These are phyloP conservation scores for Lolium rigidum DNA, from an alignment of 176 grass and related monocot species.

Conservation along the genomic window DNA sequence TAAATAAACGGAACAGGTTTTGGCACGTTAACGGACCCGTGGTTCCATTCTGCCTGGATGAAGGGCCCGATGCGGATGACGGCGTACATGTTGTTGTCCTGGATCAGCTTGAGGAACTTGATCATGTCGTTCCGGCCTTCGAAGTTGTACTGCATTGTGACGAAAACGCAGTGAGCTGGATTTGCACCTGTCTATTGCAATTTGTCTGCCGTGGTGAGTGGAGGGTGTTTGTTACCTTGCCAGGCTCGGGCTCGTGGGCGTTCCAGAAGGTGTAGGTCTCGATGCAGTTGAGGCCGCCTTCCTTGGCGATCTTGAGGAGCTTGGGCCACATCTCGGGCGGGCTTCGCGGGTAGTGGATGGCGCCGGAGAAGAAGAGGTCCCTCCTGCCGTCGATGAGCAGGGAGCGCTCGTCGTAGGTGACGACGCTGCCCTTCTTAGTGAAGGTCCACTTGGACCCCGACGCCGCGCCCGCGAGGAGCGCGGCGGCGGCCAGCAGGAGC, in stretches of 20 bases:
- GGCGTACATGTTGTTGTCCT: conserved; percentile 60
- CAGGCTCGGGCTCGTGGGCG: conserved; percentile 69
- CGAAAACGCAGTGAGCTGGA: conserved; percentile 1
- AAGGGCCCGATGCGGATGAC: conserved; percentile 76
- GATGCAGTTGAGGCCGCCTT: conserved; percentile 86
- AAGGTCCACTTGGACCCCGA: conserved; percentile 25
- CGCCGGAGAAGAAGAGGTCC: conserved; percentile 88
- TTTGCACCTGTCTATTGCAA: neutral
- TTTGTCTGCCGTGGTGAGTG: too few relatives aligned
- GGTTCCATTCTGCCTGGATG: conserved; percentile 91
- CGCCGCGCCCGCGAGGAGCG: conserved; percentile 18
- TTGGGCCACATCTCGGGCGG: conserved; percentile 77
- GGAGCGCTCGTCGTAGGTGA: conserved; percentile 72
- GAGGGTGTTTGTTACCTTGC: conserved; percentile 53
- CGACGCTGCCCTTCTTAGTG: conserved; percentile 41
- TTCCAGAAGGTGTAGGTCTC: conserved; percentile 96
- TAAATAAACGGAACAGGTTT: neutral
- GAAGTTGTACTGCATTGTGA: conserved; percentile 69
- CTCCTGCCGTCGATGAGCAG: conserved; percentile 75
- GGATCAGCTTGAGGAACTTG: conserved; percentile 69
- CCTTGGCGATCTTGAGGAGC: conserved; percentile 62
- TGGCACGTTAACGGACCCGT: conserved; percentile 57
- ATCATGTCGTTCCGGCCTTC: conserved; percentile 64
- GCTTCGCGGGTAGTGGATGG: conserved; percentile 93
- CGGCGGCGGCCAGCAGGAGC: conserved; percentile 14